Percentiles rank a stretch among this genome's conserved stretches.
Evolutionary conservation across 2,329 filamentous ascomycete species (phyloP).

Genomic region (Macrophomina phaseolina): DNA sequence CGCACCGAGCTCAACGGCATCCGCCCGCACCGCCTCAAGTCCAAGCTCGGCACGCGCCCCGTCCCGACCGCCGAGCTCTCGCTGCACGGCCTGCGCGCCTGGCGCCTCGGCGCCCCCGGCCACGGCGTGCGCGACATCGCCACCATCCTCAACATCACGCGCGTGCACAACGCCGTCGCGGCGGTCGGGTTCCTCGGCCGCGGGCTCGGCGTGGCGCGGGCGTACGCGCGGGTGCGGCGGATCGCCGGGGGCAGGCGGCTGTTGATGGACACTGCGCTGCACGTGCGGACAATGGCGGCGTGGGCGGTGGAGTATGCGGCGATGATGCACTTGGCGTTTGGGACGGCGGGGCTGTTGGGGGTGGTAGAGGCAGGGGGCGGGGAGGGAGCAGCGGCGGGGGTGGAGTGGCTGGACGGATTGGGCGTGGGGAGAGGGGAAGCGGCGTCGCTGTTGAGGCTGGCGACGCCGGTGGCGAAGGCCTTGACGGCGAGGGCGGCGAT

Average conservation of each 20-base stretch:
- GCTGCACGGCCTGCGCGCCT: constrained; percentile 44
- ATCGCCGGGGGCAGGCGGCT: constrained; percentile 49
- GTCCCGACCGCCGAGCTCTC: constrained; percentile 76
- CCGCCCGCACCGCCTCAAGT: constrained; percentile 71
- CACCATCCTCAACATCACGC: constrained; percentile 70
- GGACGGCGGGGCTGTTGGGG: constrained; percentile 61
- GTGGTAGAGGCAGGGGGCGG: constrained; percentile 53
- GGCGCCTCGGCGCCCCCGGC: constrained; percentile 70
- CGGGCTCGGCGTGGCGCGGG: constrained; percentile 62
- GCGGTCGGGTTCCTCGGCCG: constrained; percentile 62
- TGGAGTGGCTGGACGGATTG: constrained; percentile 10
- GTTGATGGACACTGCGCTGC: constrained; percentile 60
- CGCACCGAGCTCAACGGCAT: constrained; percentile 67
- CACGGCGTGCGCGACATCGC: constrained; percentile 71
- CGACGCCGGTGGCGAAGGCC: constrained; percentile 67
- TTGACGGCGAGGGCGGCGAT: constrained; percentile 60
- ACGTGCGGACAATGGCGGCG: constrained; percentile 64
- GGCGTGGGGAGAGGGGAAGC: constrained; percentile 32
- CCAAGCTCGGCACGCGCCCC: constrained; percentile 72
- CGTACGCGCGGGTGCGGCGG: constrained; percentile 63
- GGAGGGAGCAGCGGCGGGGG: constrained; percentile 33
- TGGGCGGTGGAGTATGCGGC: constrained; percentile 63
- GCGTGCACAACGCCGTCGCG: constrained; percentile 62
- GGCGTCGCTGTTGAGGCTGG: constrained; percentile 58
- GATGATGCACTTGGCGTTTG: constrained; percentile 62